Evolutionary conservation across 2,329 filamentous ascomycete genomes (phyloP).

Genomic region (Monascus ruber): DNA sequence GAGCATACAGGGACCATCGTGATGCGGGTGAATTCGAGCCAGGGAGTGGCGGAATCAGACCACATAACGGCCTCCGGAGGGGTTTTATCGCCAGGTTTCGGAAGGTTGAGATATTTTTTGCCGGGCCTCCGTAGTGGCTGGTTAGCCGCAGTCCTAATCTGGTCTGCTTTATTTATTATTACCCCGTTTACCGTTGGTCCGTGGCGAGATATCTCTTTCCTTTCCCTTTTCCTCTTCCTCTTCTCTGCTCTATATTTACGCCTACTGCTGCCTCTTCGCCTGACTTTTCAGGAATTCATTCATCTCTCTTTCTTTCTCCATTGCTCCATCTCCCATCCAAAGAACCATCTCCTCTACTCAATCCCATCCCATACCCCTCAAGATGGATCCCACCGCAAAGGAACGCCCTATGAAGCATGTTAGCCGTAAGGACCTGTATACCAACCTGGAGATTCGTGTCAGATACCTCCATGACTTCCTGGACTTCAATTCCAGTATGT

Average conservation of each 20-base stretch:
- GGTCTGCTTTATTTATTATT: too few species aligned
- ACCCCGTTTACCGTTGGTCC: too few species aligned
- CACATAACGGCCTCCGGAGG: neutral
- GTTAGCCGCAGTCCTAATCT: too few species aligned
- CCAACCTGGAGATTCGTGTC: constrained; percentile 56
- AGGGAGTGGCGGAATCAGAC: neutral
- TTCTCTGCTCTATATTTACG: too few species aligned
- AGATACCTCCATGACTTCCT: constrained; percentile 65
- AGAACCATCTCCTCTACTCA: neutral
- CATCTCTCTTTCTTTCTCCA: neutral
- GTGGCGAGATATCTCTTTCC: too few species aligned
- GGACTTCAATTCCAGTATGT: constrained; percentile 59
- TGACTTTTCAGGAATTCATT: neutral
- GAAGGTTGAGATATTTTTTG: neutral
- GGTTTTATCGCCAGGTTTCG: neutral
- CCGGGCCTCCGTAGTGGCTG: neutral
- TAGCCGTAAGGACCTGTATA: constrained; percentile 60
- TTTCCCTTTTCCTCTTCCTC: too few species aligned
- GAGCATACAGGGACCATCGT: too few species aligned
- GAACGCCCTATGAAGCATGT: constrained; percentile 43
- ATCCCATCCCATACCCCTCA: neutral
- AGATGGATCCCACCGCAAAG: constrained; percentile 8
- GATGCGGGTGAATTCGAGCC: too few species aligned
- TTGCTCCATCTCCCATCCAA: neutral
- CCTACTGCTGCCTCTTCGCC: neutral